phyloP scores from a whole-genome alignment of 148 eudicot genomes.

The Tetragonia tetragonoides region DNA sequence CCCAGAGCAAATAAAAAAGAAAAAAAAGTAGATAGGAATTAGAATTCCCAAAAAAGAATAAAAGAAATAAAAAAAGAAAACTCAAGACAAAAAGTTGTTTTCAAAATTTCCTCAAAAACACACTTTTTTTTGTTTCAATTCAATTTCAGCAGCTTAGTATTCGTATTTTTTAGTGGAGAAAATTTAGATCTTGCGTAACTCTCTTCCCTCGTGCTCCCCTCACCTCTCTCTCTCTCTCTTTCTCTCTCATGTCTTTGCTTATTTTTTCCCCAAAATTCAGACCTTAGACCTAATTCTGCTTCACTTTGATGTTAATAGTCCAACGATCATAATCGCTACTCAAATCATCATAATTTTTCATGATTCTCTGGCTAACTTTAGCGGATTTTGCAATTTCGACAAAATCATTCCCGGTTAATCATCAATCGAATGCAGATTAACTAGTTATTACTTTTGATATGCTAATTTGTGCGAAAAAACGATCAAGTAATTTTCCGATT shows the following conservation, averaged over 20 bases:
- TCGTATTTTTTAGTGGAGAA: background rate
- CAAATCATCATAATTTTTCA: background rate
- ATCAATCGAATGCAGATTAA: slow-evolving; percentile 3
- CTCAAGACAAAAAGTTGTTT: slow-evolving; percentile 14
- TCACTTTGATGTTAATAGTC: background rate
- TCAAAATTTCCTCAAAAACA: background rate
- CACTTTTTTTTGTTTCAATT: background rate
- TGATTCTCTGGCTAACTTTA: background rate
- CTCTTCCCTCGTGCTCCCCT: slow-evolving; percentile 7
- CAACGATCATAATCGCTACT: slow-evolving; percentile 1
- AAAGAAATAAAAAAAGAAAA: background rate
- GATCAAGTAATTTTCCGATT: slow-evolving; percentile 16
- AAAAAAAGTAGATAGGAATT: background rate
- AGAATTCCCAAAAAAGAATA: background rate
- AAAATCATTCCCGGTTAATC: background rate
- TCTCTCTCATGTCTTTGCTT: slow-evolving; percentile 17
- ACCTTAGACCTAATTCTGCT: background rate
- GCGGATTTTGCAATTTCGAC: background rate
- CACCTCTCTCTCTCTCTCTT: background rate
- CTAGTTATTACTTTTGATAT: slow-evolving; percentile 1
- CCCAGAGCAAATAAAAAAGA: background rate
- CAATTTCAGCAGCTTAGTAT: background rate
- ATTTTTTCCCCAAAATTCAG: slow-evolving; percentile 14
- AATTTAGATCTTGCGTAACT: slow-evolving; percentile 24
- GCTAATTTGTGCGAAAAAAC: background rate